phyloP scores from a whole-genome alignment of 2,329 filamentous ascomycete genomes.

The Trichoderma sp. region DNA sequence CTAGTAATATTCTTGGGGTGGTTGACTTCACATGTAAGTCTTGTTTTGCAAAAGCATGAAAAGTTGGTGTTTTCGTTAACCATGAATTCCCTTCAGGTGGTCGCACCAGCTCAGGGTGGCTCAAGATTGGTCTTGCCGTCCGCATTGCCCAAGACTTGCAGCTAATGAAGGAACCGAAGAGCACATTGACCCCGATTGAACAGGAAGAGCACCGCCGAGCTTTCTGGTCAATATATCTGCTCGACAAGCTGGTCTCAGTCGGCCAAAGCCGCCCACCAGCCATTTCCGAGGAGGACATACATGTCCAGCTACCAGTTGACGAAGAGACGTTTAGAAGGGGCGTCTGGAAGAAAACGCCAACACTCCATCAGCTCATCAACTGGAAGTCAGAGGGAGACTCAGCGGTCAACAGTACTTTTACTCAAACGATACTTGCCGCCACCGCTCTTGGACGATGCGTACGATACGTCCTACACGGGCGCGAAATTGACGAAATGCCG shows the following conservation, averaged over 20 bases:
- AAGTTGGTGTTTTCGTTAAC: neutral
- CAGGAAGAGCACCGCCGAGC: slow-evolving; percentile 14
- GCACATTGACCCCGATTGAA: slow-evolving; percentile 1
- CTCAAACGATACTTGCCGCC: slow-evolving; percentile 15
- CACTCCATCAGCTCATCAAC: slow-evolving; percentile 16
- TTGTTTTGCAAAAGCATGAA: neutral
- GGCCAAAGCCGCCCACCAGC: slow-evolving; percentile 11
- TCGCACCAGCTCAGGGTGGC: slow-evolving; percentile 13
- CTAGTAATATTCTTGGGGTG: slow-evolving; percentile 12
- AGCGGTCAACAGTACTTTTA: slow-evolving; percentile 7
- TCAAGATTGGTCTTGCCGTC: slow-evolving; percentile 17
- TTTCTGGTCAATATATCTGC: slow-evolving; percentile 12
- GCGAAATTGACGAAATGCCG: slow-evolving; percentile 14
- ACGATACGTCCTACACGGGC: slow-evolving; percentile 12
- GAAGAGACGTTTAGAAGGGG: slow-evolving; percentile 13
- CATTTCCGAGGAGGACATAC: slow-evolving; percentile 11
- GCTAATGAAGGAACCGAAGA: slow-evolving; percentile 12
- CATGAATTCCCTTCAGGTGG: neutral
- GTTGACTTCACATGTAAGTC: slow-evolving; percentile 16
- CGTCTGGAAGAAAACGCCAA: slow-evolving; percentile 15
- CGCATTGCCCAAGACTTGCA: slow-evolving; percentile 16
- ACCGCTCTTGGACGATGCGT: slow-evolving; percentile 9
- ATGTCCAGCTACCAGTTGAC: slow-evolving; percentile 9
- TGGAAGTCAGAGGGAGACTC: slow-evolving; percentile 12
- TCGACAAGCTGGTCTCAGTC: slow-evolving; percentile 12